A percentile compares a stretch with the other conserved stretches of the same genome.
Conservation (phyloP, 2,329 filamentous ascomycete genomes). For the Gyromitra esculenta region DNA sequence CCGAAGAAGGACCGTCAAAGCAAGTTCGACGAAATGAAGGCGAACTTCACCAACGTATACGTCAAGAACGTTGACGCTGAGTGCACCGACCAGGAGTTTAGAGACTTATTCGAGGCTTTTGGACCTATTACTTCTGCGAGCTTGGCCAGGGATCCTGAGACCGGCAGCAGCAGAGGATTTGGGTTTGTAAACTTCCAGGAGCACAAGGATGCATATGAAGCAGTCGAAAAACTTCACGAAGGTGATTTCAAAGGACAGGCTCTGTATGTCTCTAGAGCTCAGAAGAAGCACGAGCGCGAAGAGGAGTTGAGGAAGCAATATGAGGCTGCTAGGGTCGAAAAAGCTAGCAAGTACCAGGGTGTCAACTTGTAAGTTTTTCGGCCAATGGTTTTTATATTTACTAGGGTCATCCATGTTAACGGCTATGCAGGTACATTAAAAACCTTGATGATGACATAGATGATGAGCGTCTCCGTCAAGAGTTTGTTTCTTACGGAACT, state of each 20-base stretch:
- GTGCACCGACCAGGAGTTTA: slow-evolving; percentile 92
- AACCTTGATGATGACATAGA: slow-evolving; percentile 97
- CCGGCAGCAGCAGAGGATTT: slow-evolving; percentile 91
- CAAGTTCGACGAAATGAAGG: slow-evolving; percentile 99
- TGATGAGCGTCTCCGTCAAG: slow-evolving; percentile 94
- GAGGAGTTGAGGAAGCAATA: slow-evolving; percentile 99
- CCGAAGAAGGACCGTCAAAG: slow-evolving; percentile 99
- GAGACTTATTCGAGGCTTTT: slow-evolving; percentile 87
- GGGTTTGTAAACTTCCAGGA: slow-evolving; percentile 96
- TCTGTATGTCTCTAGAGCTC: slow-evolving; percentile 95
- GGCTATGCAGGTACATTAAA: slow-evolving; percentile 79
- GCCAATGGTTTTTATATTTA: slow-evolving; percentile 13
- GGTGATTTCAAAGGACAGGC: slow-evolving; percentile 94
- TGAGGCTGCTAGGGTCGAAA: slow-evolving; percentile 95
- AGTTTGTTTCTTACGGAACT: slow-evolving; percentile 89
- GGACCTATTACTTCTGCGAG: slow-evolving; percentile 96
- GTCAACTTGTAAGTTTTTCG: slow-evolving; percentile 75
- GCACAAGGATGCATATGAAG: slow-evolving; percentile 84
- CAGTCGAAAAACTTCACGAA: slow-evolving; percentile 91
- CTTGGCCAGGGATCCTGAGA: slow-evolving; percentile 83
- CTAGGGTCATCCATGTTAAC: slow-evolving; percentile 22
- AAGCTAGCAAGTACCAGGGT: slow-evolving; percentile 98
- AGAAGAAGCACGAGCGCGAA: slow-evolving; percentile 99
- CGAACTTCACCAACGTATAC: slow-evolving; percentile 99
- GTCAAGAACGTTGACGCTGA: slow-evolving; percentile 95